phyloP scores from a whole-genome alignment of 495 filamentous ascomycete genomes.

The Annulohypoxylon moriforme region DNA sequence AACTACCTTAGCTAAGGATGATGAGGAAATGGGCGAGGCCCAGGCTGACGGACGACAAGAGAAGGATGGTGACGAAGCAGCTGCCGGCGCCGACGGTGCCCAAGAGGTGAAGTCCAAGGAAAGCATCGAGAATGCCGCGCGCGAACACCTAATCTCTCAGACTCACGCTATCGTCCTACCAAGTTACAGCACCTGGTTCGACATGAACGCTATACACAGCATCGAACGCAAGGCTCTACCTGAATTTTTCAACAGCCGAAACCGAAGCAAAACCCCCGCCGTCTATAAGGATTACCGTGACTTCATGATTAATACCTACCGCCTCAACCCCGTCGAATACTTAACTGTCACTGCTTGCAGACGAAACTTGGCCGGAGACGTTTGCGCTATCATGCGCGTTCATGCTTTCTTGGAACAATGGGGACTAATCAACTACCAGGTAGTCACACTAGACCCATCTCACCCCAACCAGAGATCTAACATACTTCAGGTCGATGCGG shows the following conservation, averaged over 20 bases:
- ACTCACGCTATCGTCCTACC: conserved; percentile 95
- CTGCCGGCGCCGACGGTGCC: conserved; percentile 52
- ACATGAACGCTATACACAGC: conserved; percentile 89
- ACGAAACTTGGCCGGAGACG: conserved; percentile 94
- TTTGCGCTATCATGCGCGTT: conserved; percentile 98
- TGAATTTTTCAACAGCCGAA: conserved; percentile 97
- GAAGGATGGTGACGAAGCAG: conserved; percentile 61
- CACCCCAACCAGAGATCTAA: conserved; percentile 41
- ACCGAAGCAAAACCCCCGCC: conserved; percentile 96
- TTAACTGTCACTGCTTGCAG: conserved; percentile 97
- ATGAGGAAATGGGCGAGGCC: conserved; percentile 88
- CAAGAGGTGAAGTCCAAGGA: conserved; percentile 73
- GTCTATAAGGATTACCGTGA: conserved; percentile 99
- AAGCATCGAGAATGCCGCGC: conserved; percentile 83
- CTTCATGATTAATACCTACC: conserved; percentile 99
- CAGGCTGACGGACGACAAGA: conserved; percentile 56
- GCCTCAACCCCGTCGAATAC: conserved; percentile 94
- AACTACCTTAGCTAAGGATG: conserved; percentile 70
- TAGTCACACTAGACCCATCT: conserved; percentile 50
- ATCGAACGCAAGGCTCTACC: conserved; percentile 92
- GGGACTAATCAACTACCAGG: conserved; percentile 99
- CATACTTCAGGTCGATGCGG: conserved; percentile 83
- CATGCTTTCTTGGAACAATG: conserved; percentile 99
- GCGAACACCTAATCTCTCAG: conserved; percentile 89
- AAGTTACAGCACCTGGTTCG: conserved; percentile 97